Evolutionary conservation across 768 basidiomycete genomes (phyloP), one percentile per base, ranked within the genome.

Genomic region (Leucosporidium yakuticum): DNA sequence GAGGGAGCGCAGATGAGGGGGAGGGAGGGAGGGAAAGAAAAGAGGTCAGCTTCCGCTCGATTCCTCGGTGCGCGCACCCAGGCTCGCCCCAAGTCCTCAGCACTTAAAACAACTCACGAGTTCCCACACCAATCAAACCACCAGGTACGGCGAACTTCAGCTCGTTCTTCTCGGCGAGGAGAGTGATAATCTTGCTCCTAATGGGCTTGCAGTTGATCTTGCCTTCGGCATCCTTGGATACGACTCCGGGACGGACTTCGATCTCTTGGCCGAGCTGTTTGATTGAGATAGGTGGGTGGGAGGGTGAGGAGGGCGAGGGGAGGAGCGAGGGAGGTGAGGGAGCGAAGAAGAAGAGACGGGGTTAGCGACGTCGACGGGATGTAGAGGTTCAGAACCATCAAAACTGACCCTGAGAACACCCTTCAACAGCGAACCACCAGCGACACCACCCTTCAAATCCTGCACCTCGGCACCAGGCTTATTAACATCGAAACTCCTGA

Each of bases 401-500:
- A 4, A 49, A 71, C 78, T 64, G 61, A 80, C 83, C 67, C 84
- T 85, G 68, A 99, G 85, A 29, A 96, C 88, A 75, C 96, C 95
- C 7, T 86, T 90, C 70, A 99, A 84, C 77, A 98, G 95, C 17
- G 89, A 92, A 25, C 96, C 95, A 79, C 96, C 96, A 23, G 96
- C 96, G 49, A 98, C 96, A 76, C 96, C 96, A 67, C 95, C 95
- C 81, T 97, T 95, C 68, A 98, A 84, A 53, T 99, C 96, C 74
- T 95, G 89, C 5, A 98, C 93, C 77, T 93, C 92, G 5, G 94
- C 87, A 77, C 95, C 96, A 17, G 96, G 96, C 80, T 96, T 97
- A 84, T 99, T 99, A 79, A 99, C 95, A 79, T 99, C 96, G 81
- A 98, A 99, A 25, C 93, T 96, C 73, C 95, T 91, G 79, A 99